Conservation (phyloP, 176 grass and related monocot genomes). For the Oryza officinalis region DNA sequence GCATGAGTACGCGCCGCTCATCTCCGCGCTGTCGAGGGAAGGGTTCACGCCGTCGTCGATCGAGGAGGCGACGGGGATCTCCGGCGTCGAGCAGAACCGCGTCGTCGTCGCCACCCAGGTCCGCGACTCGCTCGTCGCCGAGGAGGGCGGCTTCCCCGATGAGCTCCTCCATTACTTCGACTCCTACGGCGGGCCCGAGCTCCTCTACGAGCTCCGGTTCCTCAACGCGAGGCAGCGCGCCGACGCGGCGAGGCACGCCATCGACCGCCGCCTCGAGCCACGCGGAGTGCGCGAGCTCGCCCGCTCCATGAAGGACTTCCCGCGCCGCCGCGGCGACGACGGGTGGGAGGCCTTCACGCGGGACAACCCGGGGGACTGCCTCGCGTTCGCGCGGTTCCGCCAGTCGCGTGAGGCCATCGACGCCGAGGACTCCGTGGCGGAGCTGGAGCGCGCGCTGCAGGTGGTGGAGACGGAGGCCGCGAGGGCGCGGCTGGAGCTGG, state of each 20-base stretch:
- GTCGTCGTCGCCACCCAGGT: constrained; percentile 71
- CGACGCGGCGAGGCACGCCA: constrained; percentile 42
- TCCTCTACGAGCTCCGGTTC: constrained; percentile 77
- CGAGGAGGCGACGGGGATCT: constrained; percentile 74
- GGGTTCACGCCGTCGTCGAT: constrained; percentile 84
- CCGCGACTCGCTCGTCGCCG: constrained; percentile 61
- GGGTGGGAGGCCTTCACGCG: constrained; percentile 61
- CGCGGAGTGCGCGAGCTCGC: constrained; percentile 60
- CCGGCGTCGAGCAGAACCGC: constrained; percentile 82
- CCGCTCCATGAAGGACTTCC: constrained; percentile 69
- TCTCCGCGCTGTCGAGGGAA: constrained; percentile 57
- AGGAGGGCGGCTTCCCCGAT: constrained; percentile 17
- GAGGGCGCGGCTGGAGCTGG: constrained; percentile 42
- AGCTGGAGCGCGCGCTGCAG: constrained; percentile 60
- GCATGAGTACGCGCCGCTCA: constrained; percentile 85
- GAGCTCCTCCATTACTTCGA: constrained; percentile 73
- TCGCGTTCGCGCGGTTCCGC: constrained; percentile 74
- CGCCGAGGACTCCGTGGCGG: constrained; percentile 33
- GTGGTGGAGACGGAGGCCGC: constrained; percentile 54
- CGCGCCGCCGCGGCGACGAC: constrained; percentile 52
- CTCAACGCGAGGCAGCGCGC: constrained; percentile 71
- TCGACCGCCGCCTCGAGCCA: constrained; percentile 51
- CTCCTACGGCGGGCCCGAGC: constrained; percentile 50
- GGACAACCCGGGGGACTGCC: constrained; percentile 68
- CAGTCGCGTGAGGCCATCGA: constrained; percentile 57